Evolutionary conservation across 1,284 basidiomycete genomes (phyloP).

Genomic region (Pyrrhoderma lamaoense): DNA sequence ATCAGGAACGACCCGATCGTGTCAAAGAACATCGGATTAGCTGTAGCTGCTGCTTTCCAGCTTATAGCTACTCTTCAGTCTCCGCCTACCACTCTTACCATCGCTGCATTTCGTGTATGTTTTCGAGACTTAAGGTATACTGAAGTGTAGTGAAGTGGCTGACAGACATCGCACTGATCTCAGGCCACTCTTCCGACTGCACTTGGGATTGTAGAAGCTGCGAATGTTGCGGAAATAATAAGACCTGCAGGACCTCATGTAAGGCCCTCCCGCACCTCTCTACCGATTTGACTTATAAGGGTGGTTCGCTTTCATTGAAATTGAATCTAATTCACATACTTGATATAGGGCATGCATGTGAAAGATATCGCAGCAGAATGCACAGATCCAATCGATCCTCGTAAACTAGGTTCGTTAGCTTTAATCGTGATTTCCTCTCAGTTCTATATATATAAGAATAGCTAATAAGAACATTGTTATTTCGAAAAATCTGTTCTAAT

Average conservation of each 20-base stretch:
- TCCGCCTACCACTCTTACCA: conserved; percentile 1
- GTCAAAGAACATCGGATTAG: neutral
- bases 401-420: conserved; percentile 20
- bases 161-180: neutral
- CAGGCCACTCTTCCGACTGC: conserved; percentile 4
- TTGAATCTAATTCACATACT: too few species aligned
- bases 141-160: too few species aligned
- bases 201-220: conserved; percentile 8
- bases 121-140: too few species aligned
- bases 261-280: neutral
- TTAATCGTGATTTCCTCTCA: too few species aligned
- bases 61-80: conserved; percentile 11
- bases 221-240: conserved; percentile 11
- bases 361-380: conserved; percentile 19
- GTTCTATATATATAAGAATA: too few species aligned
- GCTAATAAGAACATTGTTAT: too few species aligned
- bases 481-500: too few species aligned
- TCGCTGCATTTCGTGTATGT: conserved; percentile 7
- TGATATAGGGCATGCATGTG: conserved; percentile 19
- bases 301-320: too few species aligned
- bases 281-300: too few species aligned
- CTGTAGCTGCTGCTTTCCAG: conserved; percentile 4
- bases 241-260: conserved; percentile 12
- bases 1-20: conserved; percentile 7
- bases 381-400: conserved; percentile 12